Percentiles rank a stretch among this genome's conserved stretches.
phyloP scores from a whole-genome alignment of 2,329 filamentous ascomycete species.

The Fusarium secorum region DNA sequence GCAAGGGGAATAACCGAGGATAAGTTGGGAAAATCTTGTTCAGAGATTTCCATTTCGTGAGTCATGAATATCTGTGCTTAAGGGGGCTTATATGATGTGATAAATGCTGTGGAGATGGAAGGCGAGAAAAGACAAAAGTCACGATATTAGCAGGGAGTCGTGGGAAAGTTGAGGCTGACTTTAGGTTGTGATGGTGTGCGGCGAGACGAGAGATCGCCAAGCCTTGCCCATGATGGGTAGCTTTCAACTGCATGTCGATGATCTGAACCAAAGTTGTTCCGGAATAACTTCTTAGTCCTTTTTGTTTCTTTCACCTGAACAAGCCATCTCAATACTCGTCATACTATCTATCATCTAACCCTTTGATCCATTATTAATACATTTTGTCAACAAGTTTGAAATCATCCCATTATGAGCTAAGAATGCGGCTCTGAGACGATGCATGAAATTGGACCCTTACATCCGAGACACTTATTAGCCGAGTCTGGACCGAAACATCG shows the following conservation, averaged over 20 bases:
- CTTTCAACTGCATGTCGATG: not conserved
- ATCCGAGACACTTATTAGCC: slow-evolving; percentile 38
- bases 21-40: slow-evolving; percentile 14
- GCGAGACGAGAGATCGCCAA: slow-evolving; percentile 20
- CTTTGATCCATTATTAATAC: not conserved
- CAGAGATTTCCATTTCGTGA: not conserved
- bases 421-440: not conserved
- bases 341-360: no score
- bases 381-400: not conserved
- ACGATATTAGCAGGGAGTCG: not conserved
- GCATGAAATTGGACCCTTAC: slow-evolving; percentile 30
- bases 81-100: not conserved
- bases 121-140: not conserved
- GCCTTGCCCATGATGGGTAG: not conserved
- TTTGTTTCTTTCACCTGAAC: no score
- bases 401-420: not conserved
- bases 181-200: slow-evolving; percentile 1
- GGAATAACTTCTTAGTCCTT: not conserved
- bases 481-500: slow-evolving; percentile 37
- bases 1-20: slow-evolving; percentile 38
- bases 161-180: slow-evolving; percentile 11
- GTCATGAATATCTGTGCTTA: not conserved
- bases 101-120: not conserved
- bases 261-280: not conserved
- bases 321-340: rapidly evolving